Percentiles rank a stretch among this genome's conserved stretches.
phyloP scores from a whole-genome alignment of 805 yeast genomes.

The Candida ipomoeae region DNA sequence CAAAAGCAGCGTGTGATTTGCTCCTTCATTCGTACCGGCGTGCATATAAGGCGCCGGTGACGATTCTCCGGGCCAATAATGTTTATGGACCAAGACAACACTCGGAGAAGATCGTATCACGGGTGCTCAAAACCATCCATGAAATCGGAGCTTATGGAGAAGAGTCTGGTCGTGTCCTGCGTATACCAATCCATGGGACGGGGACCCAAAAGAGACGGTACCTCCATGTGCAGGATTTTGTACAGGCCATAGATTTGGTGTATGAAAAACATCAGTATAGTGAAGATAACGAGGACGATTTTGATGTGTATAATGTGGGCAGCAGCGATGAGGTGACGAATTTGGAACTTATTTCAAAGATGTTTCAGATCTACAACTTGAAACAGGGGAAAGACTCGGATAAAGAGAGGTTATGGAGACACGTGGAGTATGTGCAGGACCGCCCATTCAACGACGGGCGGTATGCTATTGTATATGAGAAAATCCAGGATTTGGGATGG shows the following conservation, averaged over 20 bases:
- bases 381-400: not conserved
- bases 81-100: slow-evolving; percentile 52
- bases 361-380: slow-evolving; percentile 13
- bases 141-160: not conserved
- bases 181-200: slow-evolving; percentile 44
- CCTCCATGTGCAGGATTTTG: slow-evolving; percentile 42
- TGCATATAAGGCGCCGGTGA: slow-evolving; percentile 40
- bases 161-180: slow-evolving; percentile 7
- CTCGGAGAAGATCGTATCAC: slow-evolving; percentile 50
- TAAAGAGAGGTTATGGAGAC: slow-evolving; percentile 3
- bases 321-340: slow-evolving; percentile 13
- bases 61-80: slow-evolving; percentile 46
- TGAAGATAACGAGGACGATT: too few relatives aligned
- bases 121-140: slow-evolving; percentile 5
- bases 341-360: slow-evolving; percentile 19
- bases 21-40: slow-evolving; percentile 42
- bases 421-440: slow-evolving; percentile 25
- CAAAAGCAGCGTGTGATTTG: slow-evolving; percentile 52
- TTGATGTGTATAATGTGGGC: slow-evolving; percentile 24
- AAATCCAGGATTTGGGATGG: slow-evolving; percentile 32
- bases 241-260: slow-evolving; percentile 34
- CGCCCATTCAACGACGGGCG: slow-evolving; percentile 31
- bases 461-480: slow-evolving; percentile 23
- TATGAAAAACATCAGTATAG: slow-evolving; percentile 10
- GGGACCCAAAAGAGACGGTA: slow-evolving; percentile 44